These are phyloP conservation scores for Aechmea fasciata DNA, from an alignment of 176 grass and related monocot species.

Conservation along the genomic window DNA sequence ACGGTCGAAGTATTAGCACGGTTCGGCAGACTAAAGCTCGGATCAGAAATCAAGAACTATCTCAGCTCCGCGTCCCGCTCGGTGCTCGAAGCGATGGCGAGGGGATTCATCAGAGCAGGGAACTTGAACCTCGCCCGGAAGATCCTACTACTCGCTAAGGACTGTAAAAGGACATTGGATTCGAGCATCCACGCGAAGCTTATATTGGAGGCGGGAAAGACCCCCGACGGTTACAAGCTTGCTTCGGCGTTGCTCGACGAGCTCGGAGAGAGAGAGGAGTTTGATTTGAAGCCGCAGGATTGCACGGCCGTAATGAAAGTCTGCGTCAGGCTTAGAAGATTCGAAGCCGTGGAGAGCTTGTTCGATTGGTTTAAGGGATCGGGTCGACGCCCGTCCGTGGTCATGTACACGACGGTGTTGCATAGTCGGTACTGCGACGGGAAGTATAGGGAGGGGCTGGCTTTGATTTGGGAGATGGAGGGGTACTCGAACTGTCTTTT, in stretches of 20 bases:
- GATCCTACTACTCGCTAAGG: constrained; percentile 47
- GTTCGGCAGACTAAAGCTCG: constrained; percentile 35
- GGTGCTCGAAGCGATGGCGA: constrained; percentile 61
- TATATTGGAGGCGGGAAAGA: constrained; percentile 44
- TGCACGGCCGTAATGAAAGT: constrained; percentile 83
- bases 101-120: constrained; percentile 58
- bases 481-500: constrained; percentile 39
- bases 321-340: constrained; percentile 63
- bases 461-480: constrained; percentile 86
- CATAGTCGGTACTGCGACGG: constrained; percentile 49
- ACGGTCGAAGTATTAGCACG: constrained; percentile 54
- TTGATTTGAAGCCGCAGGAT: constrained; percentile 43
- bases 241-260: constrained; percentile 43
- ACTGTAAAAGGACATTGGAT: constrained; percentile 45
- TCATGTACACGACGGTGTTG: constrained; percentile 86
- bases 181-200: constrained; percentile 47
- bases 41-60: constrained; percentile 38
- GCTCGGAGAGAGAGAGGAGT: constrained; percentile 42
- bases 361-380: constrained; percentile 54
- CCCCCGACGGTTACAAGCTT: constrained; percentile 57
- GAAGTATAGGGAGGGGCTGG: constrained; percentile 50
- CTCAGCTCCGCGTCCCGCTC: constrained; percentile 45
- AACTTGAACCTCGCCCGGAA: constrained; percentile 37
- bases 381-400: constrained; percentile 28
- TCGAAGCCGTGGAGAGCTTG: constrained; percentile 47